Evolutionary conservation across 441 rosid species (phyloP).

Genomic region (Corymbia calophylla): DNA sequence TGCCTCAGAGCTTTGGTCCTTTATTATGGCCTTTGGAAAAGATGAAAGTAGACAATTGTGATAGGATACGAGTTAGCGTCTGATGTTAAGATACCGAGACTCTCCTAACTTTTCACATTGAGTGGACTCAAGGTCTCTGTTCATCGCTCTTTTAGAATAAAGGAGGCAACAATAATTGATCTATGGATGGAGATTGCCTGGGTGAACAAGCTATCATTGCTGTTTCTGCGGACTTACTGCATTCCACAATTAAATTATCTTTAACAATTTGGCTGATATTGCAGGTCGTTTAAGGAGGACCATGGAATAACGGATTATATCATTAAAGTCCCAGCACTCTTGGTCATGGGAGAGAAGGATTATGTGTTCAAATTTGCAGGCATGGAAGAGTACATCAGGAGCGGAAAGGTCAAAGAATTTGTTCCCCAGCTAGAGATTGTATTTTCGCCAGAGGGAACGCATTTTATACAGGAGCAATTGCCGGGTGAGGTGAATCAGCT

Average conservation of each 20-base stretch:
- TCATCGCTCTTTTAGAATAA: background rate
- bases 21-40: background rate
- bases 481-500: constrained; percentile 24
- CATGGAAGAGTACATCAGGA: constrained; percentile 14
- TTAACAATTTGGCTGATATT: background rate
- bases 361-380: constrained; percentile 25
- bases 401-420: constrained; percentile 10
- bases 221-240: background rate
- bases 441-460: constrained; percentile 17
- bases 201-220: background rate
- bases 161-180: background rate
- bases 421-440: constrained; percentile 8
- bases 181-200: background rate
- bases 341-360: constrained; percentile 30
- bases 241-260: background rate
- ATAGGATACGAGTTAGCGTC: background rate
- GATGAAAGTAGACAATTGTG: background rate
- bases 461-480: constrained; percentile 26
- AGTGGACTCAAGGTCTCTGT: background rate
- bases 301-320: constrained; percentile 8
- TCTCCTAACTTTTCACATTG: background rate
- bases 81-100: background rate
- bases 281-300: constrained; percentile 4
- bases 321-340: constrained; percentile 19
- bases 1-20: background rate